Evolutionary conservation across 352 stramenopile genomes (phyloP).

Genomic region (Pythium angustatum): DNA sequence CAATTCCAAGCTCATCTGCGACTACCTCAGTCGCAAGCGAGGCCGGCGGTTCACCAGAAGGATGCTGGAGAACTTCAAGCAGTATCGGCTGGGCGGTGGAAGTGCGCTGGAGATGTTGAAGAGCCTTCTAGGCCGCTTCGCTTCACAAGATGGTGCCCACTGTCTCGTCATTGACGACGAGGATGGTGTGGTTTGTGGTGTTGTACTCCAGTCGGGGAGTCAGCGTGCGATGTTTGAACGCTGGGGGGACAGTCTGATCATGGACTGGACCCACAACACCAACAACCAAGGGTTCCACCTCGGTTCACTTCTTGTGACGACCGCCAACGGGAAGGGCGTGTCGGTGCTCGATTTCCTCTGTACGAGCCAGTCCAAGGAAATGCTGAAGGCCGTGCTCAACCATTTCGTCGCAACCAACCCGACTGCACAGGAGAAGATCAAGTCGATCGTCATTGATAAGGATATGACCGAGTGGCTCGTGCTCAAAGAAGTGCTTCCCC

Average conservation of each 20-base stretch:
- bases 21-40: not conserved
- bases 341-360: constrained; percentile 34
- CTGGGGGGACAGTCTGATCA: constrained; percentile 27
- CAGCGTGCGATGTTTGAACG: constrained; percentile 21
- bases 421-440: not conserved
- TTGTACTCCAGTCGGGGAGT: constrained; percentile 12
- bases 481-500: constrained; percentile 6
- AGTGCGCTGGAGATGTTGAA: constrained; percentile 1
- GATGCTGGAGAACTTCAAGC: constrained; percentile 14
- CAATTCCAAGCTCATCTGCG: not conserved
- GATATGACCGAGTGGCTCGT: constrained; percentile 28
- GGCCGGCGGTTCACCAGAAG: not conserved
- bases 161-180: constrained; percentile 14
- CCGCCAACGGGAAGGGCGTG: constrained; percentile 18
- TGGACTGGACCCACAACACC: constrained; percentile 33
- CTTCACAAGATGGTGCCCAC: not conserved
- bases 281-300: constrained; percentile 30
- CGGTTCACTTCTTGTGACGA: constrained; percentile 26
- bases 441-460: constrained; percentile 35
- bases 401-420: constrained; percentile 19
- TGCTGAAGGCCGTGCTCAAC: constrained; percentile 16
- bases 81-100: not conserved
- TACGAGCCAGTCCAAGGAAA: constrained; percentile 17
- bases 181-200: constrained; percentile 5
- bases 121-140: constrained; percentile 1